A percentile compares a stretch with the other conserved stretches of the same genome.
These are phyloP conservation scores for Phyllosticta citribraziliensis DNA, from an alignment of 2,329 filamentous ascomycete genomes.

Conservation along the genomic window DNA sequence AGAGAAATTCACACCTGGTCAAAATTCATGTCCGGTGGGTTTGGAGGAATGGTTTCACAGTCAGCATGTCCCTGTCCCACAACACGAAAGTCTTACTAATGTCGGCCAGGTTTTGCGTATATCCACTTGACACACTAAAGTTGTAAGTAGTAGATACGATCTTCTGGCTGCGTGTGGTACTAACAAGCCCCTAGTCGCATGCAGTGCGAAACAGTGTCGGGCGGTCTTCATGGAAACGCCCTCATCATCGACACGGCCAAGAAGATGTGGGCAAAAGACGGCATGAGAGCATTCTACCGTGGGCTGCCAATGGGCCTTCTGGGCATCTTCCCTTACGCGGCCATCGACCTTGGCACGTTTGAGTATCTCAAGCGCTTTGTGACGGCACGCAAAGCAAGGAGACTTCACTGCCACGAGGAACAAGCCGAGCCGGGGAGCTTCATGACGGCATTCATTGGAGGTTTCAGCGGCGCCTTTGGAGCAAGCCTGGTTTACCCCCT, in stretches of 20 bases:
- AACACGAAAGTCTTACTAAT: not conserved
- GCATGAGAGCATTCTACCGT: slow-evolving; percentile 71
- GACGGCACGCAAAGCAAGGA: slow-evolving; percentile 58
- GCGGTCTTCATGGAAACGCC: slow-evolving; percentile 71
- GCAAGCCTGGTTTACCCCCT: slow-evolving; percentile 92
- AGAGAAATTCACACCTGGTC: slow-evolving; percentile 70
- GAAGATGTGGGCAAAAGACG: slow-evolving; percentile 76
- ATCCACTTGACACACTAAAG: slow-evolving; percentile 79
- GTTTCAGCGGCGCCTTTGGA: slow-evolving; percentile 81
- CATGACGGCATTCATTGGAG: slow-evolving; percentile 78
- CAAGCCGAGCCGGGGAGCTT: slow-evolving; percentile 68
- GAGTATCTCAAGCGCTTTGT: slow-evolving; percentile 79
- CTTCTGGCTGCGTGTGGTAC: not conserved
- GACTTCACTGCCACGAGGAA: slow-evolving; percentile 68
- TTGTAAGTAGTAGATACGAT: slow-evolving; percentile 38
- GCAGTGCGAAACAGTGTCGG: slow-evolving; percentile 87
- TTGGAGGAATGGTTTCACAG: slow-evolving; percentile 92
- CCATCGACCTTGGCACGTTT: slow-evolving; percentile 92
- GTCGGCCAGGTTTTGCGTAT: slow-evolving; percentile 66
- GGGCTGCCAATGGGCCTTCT: slow-evolving; percentile 88
- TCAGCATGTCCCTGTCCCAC: slow-evolving; percentile 30
- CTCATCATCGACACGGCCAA: slow-evolving; percentile 73
- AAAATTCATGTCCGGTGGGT: slow-evolving; percentile 82
- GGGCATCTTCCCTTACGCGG: slow-evolving; percentile 96
- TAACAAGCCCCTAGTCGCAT: slow-evolving; percentile 48